phyloP scores from a whole-genome alignment of 345 rosid species.

The Populus nigra region DNA sequence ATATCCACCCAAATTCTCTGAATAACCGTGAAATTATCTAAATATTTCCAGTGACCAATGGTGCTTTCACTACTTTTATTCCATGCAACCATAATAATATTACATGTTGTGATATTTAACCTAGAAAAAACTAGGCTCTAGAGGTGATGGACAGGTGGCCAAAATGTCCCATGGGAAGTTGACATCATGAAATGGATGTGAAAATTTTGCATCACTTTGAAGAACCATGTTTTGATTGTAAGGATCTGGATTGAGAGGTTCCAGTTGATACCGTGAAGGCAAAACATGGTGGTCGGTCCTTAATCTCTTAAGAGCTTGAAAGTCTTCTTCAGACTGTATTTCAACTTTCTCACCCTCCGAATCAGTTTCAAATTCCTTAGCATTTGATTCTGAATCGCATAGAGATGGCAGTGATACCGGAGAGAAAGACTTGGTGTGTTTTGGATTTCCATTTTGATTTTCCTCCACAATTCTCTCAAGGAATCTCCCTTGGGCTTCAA shows the following conservation, averaged over 20 bases:
- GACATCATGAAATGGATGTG: slow-evolving; percentile 11
- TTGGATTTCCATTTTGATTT: slow-evolving; percentile 17
- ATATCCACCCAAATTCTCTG: background rate
- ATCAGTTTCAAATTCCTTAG: slow-evolving; percentile 39
- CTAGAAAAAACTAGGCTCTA: slow-evolving; percentile 32
- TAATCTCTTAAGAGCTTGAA: slow-evolving; percentile 26
- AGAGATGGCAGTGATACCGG: slow-evolving; percentile 44
- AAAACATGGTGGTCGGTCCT: slow-evolving; percentile 21
- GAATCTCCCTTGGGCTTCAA: slow-evolving; percentile 58
- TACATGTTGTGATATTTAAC: background rate
- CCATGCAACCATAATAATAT: background rate
- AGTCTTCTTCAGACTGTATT: slow-evolving; percentile 23
- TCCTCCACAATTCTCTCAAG: slow-evolving; percentile 40
- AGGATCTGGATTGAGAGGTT: slow-evolving; percentile 12
- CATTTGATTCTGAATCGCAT: slow-evolving; percentile 47
- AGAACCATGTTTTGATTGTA: slow-evolving; percentile 9
- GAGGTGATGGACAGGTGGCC: slow-evolving; percentile 29
- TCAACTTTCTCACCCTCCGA: slow-evolving; percentile 29
- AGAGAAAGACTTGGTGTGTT: slow-evolving; percentile 25
- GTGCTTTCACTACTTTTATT: background rate
- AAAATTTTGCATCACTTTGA: slow-evolving; percentile 12
- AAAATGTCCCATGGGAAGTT: slow-evolving; percentile 28
- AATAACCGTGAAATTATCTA: background rate
- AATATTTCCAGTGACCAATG: background rate
- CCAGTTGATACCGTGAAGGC: slow-evolving; percentile 5